Percentiles rank a stretch among this genome's conserved stretches.
These are phyloP conservation scores for Acer saccharum DNA, from an alignment of 345 rosid species.

Conservation along the genomic window DNA sequence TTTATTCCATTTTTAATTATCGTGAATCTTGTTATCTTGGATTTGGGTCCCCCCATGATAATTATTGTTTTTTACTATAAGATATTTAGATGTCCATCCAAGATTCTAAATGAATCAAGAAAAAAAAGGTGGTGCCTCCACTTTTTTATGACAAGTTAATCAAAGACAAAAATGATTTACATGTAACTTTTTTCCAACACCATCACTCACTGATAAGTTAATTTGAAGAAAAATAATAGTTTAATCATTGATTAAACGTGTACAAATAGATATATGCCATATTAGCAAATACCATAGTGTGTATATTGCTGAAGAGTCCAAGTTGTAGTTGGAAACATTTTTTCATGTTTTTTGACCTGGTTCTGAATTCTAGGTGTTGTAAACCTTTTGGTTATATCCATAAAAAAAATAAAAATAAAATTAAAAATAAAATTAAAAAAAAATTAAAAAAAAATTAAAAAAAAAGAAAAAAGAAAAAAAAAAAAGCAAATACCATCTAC, in stretches of 20 bases:
- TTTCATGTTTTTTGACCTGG: too few species aligned
- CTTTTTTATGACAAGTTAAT: conserved; percentile 9
- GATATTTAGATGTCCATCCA: not conserved
- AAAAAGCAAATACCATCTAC: not conserved
- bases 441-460: too few species aligned
- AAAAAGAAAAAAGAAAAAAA: too few species aligned
- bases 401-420: too few species aligned
- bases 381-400: too few species aligned
- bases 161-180: not conserved
- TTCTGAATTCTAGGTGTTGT: too few species aligned
- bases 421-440: too few species aligned
- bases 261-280: not conserved
- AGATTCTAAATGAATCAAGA: not conserved
- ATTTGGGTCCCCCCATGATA: not conserved
- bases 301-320: too few species aligned
- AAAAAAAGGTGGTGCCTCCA: not conserved
- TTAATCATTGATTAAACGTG: not conserved
- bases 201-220: not conserved
- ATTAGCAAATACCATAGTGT: not conserved
- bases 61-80: not conserved
- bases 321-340: too few species aligned
- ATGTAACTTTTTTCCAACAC: not conserved
- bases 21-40: not conserved
- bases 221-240: not conserved
- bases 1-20: not conserved